Base-by-base conservation (phyloP, 1,139 yeast genomes). In the Magnusiomyces paraingens region DNA sequence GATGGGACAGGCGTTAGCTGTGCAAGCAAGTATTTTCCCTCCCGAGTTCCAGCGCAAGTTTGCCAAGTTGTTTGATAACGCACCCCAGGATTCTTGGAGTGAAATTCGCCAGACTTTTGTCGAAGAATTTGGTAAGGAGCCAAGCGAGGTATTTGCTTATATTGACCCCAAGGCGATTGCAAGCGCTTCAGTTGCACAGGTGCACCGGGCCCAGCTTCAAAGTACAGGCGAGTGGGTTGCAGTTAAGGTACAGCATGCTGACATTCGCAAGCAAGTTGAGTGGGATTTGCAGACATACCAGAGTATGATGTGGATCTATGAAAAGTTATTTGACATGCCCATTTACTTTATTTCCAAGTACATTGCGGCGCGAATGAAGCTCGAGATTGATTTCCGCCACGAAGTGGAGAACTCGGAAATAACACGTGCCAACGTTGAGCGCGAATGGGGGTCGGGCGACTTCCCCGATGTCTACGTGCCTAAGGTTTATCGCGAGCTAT, bases 151-250 rank as follows among this genome's bases (percentile, higher is more conserved):
- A 26, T 60, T 77, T 2, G 83, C 83, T 62, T 73, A 68, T 8
- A 59, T 61, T 22, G 71, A 84, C 43, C 79, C 75, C 55, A 63
- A 58, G 0, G 86, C 90, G 0, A 69, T 83, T 15, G 91, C 90
- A 4, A 80, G 86, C 64, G 91, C 90, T 0, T 81, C 86, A 10
- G 79, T 84, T 58, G 90, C 91, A 0, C 91, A 84, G 64, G 91
- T 84, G 2, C 89, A 84, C 64, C 70, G 69, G 56, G 91, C 81
- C 0, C 63, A 62, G 43, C 70, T 85, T 57, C 71, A 69, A 57
- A 36, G 38, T 8, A 66, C 70, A n/a, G 85, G 84, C 6, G 76
- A 76, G 47, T 64, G 68, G 51, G 90, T 84, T 5, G 91, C 90
- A 0, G 78, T 84, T 45, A 84, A 84, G 64, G 77, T 84, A 17